Evolutionary conservation across 768 basidiomycete genomes (phyloP).

Genomic region (Calocybe cyanea): DNA sequence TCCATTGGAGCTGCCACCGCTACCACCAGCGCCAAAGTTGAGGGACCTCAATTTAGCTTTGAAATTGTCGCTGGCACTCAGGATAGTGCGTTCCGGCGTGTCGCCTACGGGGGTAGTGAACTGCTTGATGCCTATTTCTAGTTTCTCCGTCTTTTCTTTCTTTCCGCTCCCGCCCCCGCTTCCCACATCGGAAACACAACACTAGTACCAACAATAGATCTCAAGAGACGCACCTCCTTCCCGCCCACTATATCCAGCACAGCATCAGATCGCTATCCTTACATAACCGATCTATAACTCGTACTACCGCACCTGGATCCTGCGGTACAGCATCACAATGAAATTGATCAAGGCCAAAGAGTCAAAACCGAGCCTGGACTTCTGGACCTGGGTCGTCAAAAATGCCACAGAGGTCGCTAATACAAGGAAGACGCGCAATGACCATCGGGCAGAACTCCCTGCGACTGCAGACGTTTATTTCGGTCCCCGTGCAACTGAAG

Average conservation of each 20-base stretch:
- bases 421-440: too few relatives aligned
- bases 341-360: too few relatives aligned
- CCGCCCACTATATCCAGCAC: conserved; percentile 85
- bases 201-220: conserved; percentile 20
- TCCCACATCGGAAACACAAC: too few relatives aligned
- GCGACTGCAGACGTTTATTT: too few relatives aligned
- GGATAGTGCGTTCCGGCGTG: conserved; percentile 56
- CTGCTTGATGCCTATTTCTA: conserved; percentile 36
- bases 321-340: too few relatives aligned
- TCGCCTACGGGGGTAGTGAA: conserved; percentile 85
- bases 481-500: too few relatives aligned
- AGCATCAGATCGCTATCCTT: conserved; percentile 71
- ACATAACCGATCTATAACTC: conserved; percentile 50
- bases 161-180: conserved; percentile 7
- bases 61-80: conserved; percentile 70
- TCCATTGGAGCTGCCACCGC: conserved; percentile 11
- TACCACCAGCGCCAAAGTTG: conserved; percentile 25
- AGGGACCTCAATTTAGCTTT: conserved; percentile 68
- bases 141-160: conserved; percentile 21
- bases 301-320: conserved; percentile 44
- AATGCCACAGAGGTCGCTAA: too few relatives aligned
- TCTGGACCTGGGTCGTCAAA: too few relatives aligned
- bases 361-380: too few relatives aligned
- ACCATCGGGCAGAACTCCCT: too few relatives aligned
- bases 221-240: conserved; percentile 68